Percentiles rank a stretch among this genome's conserved stretches.
These are phyloP conservation scores for Ophiostoma sp. DNA, from an alignment of 2,329 filamentous ascomycete genomes.

Conservation along the genomic window DNA sequence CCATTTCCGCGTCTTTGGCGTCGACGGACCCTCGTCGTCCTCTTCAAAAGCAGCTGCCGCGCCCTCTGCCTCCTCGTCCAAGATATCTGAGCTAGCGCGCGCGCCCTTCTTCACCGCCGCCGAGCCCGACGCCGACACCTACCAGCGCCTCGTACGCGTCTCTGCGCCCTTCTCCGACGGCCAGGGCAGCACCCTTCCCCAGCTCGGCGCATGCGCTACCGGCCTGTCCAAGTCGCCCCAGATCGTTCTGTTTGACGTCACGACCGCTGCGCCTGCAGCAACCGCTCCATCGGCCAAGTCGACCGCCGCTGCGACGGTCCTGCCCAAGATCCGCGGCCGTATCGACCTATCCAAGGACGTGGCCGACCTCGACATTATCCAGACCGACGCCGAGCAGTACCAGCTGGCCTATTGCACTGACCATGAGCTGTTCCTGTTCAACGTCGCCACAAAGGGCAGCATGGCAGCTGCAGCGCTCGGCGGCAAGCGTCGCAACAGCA, in stretches of 20 bases:
- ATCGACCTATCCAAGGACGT: slow-evolving; percentile 58
- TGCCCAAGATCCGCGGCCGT: slow-evolving; percentile 49
- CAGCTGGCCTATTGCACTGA: slow-evolving; percentile 78
- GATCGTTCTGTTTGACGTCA: slow-evolving; percentile 76
- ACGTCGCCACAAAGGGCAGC: slow-evolving; percentile 52
- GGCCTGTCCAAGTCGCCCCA: slow-evolving; percentile 72
- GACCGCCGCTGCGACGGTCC: not conserved
- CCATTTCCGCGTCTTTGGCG: slow-evolving; percentile 75
- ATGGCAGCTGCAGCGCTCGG: not conserved
- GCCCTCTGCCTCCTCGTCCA: slow-evolving; percentile 38
- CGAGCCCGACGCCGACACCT: slow-evolving; percentile 53
- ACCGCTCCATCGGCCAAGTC: slow-evolving; percentile 8
- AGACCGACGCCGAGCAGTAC: slow-evolving; percentile 63
- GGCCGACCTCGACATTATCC: slow-evolving; percentile 69
- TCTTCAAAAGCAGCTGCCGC: slow-evolving; percentile 32
- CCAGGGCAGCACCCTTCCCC: slow-evolving; percentile 43
- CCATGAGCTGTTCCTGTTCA: slow-evolving; percentile 68
- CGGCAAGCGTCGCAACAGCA: not conserved
- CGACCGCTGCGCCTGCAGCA: slow-evolving; percentile 48
- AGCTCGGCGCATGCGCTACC: slow-evolving; percentile 76
- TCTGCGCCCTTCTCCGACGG: slow-evolving; percentile 50
- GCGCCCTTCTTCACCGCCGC: slow-evolving; percentile 49
- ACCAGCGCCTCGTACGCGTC: slow-evolving; percentile 61
- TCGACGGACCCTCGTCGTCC: slow-evolving; percentile 44
- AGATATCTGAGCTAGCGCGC: slow-evolving; percentile 55